Evolutionary conservation across 108 stramenopile species (phyloP).

Genomic region (Nannochloropsis salina): DNA sequence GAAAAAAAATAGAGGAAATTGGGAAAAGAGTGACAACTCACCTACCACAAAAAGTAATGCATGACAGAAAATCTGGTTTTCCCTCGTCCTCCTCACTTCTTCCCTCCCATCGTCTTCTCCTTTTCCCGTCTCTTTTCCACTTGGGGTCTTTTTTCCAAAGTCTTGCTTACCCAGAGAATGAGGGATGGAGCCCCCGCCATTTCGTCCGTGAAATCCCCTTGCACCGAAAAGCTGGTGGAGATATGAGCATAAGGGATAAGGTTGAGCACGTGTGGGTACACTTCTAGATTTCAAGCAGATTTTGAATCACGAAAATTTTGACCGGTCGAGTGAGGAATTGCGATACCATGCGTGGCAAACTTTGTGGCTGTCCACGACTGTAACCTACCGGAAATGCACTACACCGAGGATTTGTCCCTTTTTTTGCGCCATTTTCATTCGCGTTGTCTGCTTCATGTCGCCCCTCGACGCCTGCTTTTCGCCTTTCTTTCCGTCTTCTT

Average conservation of each 20-base stretch:
- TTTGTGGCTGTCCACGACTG: no score
- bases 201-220: constrained; percentile 41
- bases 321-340: no score
- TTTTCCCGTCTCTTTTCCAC: background rate
- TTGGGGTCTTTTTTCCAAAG: no score
- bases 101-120: background rate
- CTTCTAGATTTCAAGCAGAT: no score
- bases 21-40: no score
- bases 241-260: constrained; percentile 9
- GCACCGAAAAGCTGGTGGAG: constrained; percentile 38
- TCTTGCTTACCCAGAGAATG: background rate
- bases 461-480: background rate
- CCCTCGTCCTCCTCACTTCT: background rate
- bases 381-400: background rate
- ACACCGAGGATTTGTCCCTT: background rate
- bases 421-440: background rate
- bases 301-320: no score
- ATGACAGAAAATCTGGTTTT: no score
- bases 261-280: background rate
- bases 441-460: background rate
- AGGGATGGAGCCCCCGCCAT: constrained; percentile 35
- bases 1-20: background rate
- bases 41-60: no score
- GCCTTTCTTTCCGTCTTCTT: background rate
- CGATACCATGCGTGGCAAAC: no score